Evolutionary conservation across 148 eudicot species (phyloP), one percentile per base, ranked within the genome.

Genomic region (Silene latifolia): DNA sequence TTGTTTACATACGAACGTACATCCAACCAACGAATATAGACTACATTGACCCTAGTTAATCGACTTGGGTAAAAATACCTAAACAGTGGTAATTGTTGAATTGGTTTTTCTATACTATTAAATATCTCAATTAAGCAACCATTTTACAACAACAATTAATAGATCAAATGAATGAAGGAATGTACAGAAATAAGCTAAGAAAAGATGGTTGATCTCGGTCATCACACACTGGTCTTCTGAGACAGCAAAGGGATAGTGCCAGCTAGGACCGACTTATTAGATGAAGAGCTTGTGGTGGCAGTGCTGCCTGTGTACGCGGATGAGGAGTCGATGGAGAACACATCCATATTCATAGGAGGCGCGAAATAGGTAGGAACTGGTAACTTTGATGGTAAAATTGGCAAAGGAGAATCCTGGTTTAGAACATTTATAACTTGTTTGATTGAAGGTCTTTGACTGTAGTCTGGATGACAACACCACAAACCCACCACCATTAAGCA

Each of bases 391-490:
- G 86, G 83, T 72, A 83, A 67, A 62, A 5, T 79, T 0, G 86
- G 88, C 65, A 78, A 29, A 7, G 81, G 71, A 1, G 83, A 76
- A 70, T 89, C 90, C 58, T 75, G 83, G 71, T 76, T 82, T 1
- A 89, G 82, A 19, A 76, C 88, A 18, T 74, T 80, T 35, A 73
- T 69, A 0, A 77, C 90, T 80, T 87, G 90, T 72, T 77, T 73
- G 46, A 87, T 86, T 0, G 89, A 82, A 10, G 93, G 90, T 53
- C 93, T 70, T 42, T 39, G 13, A 9, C 46, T 81, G 7, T 57
- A 27, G 53, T 89, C 86, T 6, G 93, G 90, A 57, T 89, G 86
- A 42, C 84, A 85, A 80, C 89, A 87, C 89, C 93, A 89, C 46
- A 87, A 62, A 44, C 88, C 89, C 0, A 83, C 83, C 27, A 82